Percentiles rank a stretch among this genome's conserved stretches.
Conservation (phyloP, 1,284 basidiomycete genomes). For the Leucoagaricus sp. region DNA sequence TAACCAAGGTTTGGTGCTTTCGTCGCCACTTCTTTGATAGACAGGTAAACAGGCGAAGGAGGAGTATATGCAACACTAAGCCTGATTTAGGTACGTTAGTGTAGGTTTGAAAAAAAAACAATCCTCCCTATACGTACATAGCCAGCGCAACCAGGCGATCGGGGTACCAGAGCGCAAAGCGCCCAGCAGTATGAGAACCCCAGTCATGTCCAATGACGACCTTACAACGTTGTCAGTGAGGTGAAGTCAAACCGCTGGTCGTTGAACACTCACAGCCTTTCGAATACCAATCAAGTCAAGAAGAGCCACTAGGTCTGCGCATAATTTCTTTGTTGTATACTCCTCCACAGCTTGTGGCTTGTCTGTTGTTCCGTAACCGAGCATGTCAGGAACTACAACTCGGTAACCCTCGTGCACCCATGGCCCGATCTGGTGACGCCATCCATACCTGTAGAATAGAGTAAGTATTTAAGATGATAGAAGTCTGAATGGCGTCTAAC, state of each 20-base stretch:
- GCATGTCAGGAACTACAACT: constrained; percentile 72
- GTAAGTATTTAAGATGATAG: too few species aligned
- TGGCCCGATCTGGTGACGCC: constrained; percentile 67
- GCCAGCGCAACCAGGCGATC: constrained; percentile 55
- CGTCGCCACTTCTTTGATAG: constrained; percentile 50
- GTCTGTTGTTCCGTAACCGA: constrained; percentile 70
- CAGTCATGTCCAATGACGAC: constrained; percentile 75
- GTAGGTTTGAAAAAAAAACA: not conserved
- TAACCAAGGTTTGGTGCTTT: constrained; percentile 61
- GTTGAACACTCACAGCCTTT: constrained; percentile 46
- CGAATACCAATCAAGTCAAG: constrained; percentile 54
- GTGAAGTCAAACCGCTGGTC: not conserved
- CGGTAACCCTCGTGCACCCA: constrained; percentile 65
- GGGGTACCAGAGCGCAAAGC: constrained; percentile 71
- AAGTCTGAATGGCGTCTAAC: constrained; percentile 30
- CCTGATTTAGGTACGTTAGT: constrained; percentile 33
- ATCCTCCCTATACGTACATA: constrained; percentile 48
- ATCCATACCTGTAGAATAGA: constrained; percentile 74
- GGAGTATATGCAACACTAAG: constrained; percentile 65
- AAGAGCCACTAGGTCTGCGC: constrained; percentile 62
- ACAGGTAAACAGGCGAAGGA: constrained; percentile 46
- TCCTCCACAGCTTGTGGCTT: constrained; percentile 55
- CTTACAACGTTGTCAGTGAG: constrained; percentile 32
- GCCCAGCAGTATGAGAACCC: constrained; percentile 59
- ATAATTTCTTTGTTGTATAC: constrained; percentile 62